Evolutionary conservation across 176 grass and related monocot species (phyloP), one percentile per base, ranked within the genome.

Genomic region (Paspalum vaginatum): DNA sequence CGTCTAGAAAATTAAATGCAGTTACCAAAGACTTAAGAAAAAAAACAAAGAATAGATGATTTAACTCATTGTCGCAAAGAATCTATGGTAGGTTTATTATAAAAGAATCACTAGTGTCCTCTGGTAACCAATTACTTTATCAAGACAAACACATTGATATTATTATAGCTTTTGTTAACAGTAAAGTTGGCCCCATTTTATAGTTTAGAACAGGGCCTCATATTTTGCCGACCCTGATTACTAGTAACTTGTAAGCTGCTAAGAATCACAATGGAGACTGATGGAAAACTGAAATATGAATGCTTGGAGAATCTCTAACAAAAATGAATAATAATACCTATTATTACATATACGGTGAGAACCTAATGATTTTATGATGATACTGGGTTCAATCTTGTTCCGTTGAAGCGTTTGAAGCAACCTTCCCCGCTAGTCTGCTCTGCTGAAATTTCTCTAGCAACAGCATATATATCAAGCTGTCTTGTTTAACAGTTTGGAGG

Each of bases 371-470:
- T 75, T 67, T 61, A 37, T 16, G 14, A 22, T 72, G 18, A 43
- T 43, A 46, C 16, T 50, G 44, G 27, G 27, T 79, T 79, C 79
- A 65, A 42, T 48, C 43, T 74, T 79, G 13, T 60, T 40, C 11
- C 74, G 32, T 49, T 79, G 61, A 32, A 32, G 44, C 8, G 11
- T 67, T 26, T 26, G 14, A 37, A 77, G 24, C 78, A 27, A 72
- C 39, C 58, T 68, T 67, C 80, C 37, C 76, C 54, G 46, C 37
- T 61, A 53, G 26, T 26, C 75, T 68, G 43, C n/a, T 39, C 44
- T 46, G 63, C 79, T 70, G 40, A 25, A 38, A 56, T 81, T 70
- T 70, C 22, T 75, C 25, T 62, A 61, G 24, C 17, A 58, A 79
- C 62, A 18, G 2, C 48, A 21, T 27, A 70, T 47, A 47, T 7